Evolutionary conservation across 139 green algal species (phyloP), one percentile per base, ranked within the genome.

Genomic region (Penium margaritaceum): DNA sequence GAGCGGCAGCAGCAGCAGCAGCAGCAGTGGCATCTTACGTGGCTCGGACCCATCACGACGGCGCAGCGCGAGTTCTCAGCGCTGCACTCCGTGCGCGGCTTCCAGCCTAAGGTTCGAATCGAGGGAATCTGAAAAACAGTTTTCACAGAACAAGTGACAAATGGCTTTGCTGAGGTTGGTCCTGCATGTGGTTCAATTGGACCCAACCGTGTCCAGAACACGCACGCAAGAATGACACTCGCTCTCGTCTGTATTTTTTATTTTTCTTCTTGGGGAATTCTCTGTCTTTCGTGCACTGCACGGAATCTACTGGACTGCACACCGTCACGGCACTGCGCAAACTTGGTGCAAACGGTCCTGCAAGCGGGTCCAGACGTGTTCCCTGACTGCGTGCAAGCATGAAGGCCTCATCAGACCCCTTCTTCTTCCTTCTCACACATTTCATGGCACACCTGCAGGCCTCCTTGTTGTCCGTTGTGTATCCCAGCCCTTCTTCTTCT

Each of bases 261-360:
- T 21, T 21, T 55, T 21, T 3, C 5, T 9, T 55, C 5, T 21
- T 30, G 4, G 2, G 5, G 2, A 30, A 2, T 55, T 55, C 44
- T 55, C 24, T 6, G 3, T 55, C 44, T 2, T 21, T 3, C 44
- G 19, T 55, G 4, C 44, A 6, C 44, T 55, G 19, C n/a, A 17
- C 44, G n/a, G n/a, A n/a, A n/a, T n/a, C n/a, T n/a, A n/a, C n/a
- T n/a, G n/a, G n/a, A n/a, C n/a, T n/a, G n/a, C n/a, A n/a, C n/a
- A n/a, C n/a, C n/a, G n/a, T n/a, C n/a, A n/a, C n/a, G n/a, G n/a
- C n/a, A n/a, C n/a, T n/a, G n/a, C n/a, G n/a, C n/a, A n/a, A 62
- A 74, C 24, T 62, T 78, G 58, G 9, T 62, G 60, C 36, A 60
- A 14, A 62, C 70, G 5, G 36, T 78, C 6, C 62, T 78, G 39